A percentile compares a stretch with the other conserved stretches of the same genome.
These are phyloP conservation scores for Yamadazyma ubonensis DNA, from an alignment of 805 yeast species.

Conservation along the genomic window DNA sequence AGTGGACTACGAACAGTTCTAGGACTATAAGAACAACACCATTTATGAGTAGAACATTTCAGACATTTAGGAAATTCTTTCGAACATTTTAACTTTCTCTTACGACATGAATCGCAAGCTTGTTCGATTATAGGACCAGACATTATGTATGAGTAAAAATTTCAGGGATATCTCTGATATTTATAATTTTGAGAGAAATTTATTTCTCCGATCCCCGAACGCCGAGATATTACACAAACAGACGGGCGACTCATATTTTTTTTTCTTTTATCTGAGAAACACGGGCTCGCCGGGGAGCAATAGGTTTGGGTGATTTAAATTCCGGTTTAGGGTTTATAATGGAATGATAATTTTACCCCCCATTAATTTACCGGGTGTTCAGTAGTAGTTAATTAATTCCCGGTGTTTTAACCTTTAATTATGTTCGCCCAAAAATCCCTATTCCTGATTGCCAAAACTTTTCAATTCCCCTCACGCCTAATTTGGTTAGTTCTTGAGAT, in stretches of 20 bases:
- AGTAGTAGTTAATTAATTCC: not conserved
- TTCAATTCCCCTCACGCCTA: not conserved
- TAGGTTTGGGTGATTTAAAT: not conserved
- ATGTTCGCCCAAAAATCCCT: too few relatives aligned
- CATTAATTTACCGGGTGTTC: not conserved
- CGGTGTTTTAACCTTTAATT: too few relatives aligned
- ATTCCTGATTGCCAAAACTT: not conserved
- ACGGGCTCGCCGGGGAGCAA: conserved; percentile 2
- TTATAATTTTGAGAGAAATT: conserved; percentile 2
- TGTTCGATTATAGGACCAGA: conserved; percentile 41
- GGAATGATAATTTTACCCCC: conserved; percentile 1
- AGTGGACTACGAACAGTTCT: conserved; percentile 74
- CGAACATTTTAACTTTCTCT: conserved; percentile 76
- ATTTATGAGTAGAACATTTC: conserved; percentile 67
- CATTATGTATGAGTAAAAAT: conserved; percentile 1
- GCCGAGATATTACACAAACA: conserved; percentile 9
- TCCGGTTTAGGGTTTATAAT: not conserved
- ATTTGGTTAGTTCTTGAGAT: not conserved
- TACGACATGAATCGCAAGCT: conserved; percentile 82
- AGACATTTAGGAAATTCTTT: conserved; percentile 75
- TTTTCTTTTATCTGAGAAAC: conserved; percentile 2
- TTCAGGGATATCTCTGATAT: not conserved
- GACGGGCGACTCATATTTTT: conserved; percentile 2
- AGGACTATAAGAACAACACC: conserved; percentile 81
- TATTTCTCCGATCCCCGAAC: conserved; percentile 11